These are phyloP conservation scores for Fusarium mangiferae DNA, from an alignment of 2,329 filamentous ascomycete genomes.

Conservation along the genomic window DNA sequence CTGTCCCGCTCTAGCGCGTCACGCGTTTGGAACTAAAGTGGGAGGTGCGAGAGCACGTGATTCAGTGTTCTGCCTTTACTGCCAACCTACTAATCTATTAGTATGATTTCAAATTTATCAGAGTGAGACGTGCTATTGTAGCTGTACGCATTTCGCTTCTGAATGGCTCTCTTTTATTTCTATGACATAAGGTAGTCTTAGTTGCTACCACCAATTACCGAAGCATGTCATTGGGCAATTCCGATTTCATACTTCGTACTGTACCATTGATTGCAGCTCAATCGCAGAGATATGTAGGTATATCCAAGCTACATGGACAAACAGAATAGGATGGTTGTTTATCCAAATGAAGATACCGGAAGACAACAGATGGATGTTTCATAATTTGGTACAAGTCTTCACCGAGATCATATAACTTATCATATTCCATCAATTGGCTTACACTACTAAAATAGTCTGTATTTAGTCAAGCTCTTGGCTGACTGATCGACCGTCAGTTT, in stretches of 20 bases:
- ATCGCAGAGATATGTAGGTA: not conserved
- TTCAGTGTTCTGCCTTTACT: conserved; percentile 5
- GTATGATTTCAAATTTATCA: not conserved
- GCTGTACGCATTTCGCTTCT: not conserved
- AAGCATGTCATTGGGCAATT: not conserved
- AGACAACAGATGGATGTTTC: not conserved
- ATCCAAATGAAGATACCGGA: not conserved
- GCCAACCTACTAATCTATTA: too few species aligned
- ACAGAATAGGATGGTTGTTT: not conserved
- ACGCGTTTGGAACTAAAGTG: conserved; percentile 50
- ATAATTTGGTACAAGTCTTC: not conserved
- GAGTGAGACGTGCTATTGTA: not conserved
- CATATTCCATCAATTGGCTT: not conserved
- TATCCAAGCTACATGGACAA: not conserved
- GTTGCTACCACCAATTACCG: not conserved
- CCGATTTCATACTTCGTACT: not conserved
- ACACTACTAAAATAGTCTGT: not conserved
- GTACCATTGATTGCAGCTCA: not conserved
- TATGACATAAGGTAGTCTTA: not conserved
- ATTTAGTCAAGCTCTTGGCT: not conserved
- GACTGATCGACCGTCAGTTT: not conserved
- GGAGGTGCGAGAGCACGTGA: conserved; percentile 45
- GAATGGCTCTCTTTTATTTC: not conserved
- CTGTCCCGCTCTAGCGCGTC: conserved; percentile 41
- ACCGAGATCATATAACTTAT: not conserved